Conservation (phyloP, 768 basidiomycete species). For the Mycena floridula region DNA sequence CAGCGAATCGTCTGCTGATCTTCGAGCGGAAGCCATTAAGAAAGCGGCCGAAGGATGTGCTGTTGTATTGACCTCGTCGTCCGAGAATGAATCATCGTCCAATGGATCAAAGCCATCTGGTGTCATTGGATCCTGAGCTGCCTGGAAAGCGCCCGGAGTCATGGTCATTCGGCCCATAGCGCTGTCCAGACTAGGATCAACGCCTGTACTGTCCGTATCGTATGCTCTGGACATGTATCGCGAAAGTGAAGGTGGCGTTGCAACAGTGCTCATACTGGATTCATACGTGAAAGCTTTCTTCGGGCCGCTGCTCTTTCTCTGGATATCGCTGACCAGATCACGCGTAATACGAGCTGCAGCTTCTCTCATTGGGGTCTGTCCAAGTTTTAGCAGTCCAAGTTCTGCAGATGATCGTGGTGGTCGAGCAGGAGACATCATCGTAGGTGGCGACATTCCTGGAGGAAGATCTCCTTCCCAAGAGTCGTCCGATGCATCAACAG, state of each 20-base stretch:
- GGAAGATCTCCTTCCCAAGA: slow-evolving; percentile 44
- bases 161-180: slow-evolving; percentile 52
- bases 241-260: slow-evolving; percentile 66
- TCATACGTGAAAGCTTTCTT: slow-evolving; percentile 28
- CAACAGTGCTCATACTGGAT: slow-evolving; percentile 63
- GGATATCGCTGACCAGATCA: slow-evolving; percentile 54
- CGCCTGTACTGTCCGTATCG: slow-evolving; percentile 37
- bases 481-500: slow-evolving; percentile 35
- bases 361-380: slow-evolving; percentile 65
- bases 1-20: slow-evolving; percentile 10
- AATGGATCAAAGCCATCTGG: slow-evolving; percentile 4
- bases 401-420: slow-evolving; percentile 43
- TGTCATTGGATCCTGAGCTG: background rate
- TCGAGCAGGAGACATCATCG: slow-evolving; percentile 50
- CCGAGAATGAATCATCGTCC: slow-evolving; percentile 51
- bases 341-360: slow-evolving; percentile 65
- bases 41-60: slow-evolving; percentile 69
- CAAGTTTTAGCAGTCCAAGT: slow-evolving; percentile 37
- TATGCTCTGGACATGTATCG: slow-evolving; percentile 48
- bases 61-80: slow-evolving; percentile 53
- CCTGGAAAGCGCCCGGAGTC: background rate
- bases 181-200: slow-evolving; percentile 59
- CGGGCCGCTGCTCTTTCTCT: slow-evolving; percentile 14
- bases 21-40: slow-evolving; percentile 47
- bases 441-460: slow-evolving; percentile 54